phyloP scores from a whole-genome alignment of 768 basidiomycete genomes.

The Cystobasidiopsis lactophilus region DNA sequence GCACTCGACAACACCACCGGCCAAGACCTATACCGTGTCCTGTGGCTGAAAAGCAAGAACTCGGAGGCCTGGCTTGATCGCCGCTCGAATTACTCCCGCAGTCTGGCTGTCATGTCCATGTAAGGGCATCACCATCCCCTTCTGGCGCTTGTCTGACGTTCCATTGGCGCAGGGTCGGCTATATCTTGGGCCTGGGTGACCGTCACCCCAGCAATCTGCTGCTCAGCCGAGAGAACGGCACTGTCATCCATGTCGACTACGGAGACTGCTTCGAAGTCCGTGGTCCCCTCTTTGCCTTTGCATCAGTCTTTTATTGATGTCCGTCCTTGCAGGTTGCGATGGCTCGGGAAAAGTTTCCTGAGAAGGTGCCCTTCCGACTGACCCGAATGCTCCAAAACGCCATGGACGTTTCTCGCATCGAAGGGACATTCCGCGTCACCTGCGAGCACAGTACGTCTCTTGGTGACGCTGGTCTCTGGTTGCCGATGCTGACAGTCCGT shows the following conservation, averaged over 20 bases:
- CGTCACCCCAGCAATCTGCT: constrained; percentile 89
- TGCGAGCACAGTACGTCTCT: constrained; percentile 13
- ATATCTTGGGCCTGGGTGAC: constrained; percentile 92
- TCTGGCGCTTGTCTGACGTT: neutral
- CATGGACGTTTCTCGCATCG: constrained; percentile 98
- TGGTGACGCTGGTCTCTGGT: no score
- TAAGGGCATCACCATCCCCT: neutral
- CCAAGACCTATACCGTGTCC: constrained; percentile 83
- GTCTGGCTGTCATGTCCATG: constrained; percentile 92
- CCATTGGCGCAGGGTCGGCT: constrained; percentile 38
- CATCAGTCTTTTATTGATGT: constrained; percentile 21
- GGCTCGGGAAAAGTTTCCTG: constrained; percentile 57
- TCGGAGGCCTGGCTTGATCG: constrained; percentile 98
- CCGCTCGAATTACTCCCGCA: constrained; percentile 82
- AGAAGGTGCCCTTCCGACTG: constrained; percentile 91
- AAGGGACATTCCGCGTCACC: constrained; percentile 70
- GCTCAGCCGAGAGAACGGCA: constrained; percentile 71
- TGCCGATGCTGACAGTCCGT: no score
- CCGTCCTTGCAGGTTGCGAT: constrained; percentile 18
- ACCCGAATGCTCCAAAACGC: constrained; percentile 97
- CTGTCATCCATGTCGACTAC: constrained; percentile 90
- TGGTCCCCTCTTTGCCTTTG: constrained; percentile 26
- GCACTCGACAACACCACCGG: constrained; percentile 95
- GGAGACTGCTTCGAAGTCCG: constrained; percentile 83
- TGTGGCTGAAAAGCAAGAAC: constrained; percentile 86